Conservation (phyloP, 2,329 filamentous ascomycete genomes). For the Zymoseptoria passerinii region DNA sequence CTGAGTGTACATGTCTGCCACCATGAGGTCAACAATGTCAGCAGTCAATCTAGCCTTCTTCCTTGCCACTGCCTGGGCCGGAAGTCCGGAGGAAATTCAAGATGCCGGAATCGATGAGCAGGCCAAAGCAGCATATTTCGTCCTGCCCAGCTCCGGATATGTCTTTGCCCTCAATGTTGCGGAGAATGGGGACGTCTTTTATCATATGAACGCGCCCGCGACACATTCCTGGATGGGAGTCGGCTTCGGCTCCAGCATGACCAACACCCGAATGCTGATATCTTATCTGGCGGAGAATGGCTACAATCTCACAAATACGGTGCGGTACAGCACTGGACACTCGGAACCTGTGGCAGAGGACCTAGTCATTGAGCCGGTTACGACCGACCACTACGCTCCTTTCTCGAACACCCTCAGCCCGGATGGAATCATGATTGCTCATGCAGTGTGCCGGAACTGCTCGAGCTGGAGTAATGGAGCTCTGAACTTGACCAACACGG, state of each 20-base stretch:
- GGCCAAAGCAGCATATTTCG: conserved; percentile 23
- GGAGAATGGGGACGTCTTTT: conserved; percentile 25
- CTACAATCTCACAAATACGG: conserved; percentile 31
- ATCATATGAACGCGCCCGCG: conserved; percentile 26
- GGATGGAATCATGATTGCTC: conserved; percentile 24
- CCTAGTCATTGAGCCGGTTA: conserved; percentile 26
- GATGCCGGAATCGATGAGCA: conserved; percentile 16
- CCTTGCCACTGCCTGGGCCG: conserved; percentile 6
- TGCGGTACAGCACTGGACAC: conserved; percentile 29
- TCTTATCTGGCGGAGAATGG: conserved; percentile 33
- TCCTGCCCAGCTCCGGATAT: conserved; percentile 15
- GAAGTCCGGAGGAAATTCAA: conserved; percentile 4
- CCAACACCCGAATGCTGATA: conserved; percentile 37
- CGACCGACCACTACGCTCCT: conserved; percentile 28
- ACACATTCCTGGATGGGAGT: conserved; percentile 38
- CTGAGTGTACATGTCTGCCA: not conserved
- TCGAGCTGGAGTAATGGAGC: conserved; percentile 30
- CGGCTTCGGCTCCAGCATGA: conserved; percentile 38
- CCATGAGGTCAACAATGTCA: not conserved
- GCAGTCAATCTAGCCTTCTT: not conserved
- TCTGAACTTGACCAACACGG: conserved; percentile 26
- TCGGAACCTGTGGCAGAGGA: conserved; percentile 30
- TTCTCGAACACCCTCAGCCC: conserved; percentile 21
- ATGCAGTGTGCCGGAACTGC: conserved; percentile 34
- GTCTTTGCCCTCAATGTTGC: conserved; percentile 23